Base-by-base conservation (phyloP, 768 basidiomycete species). In the Cyathus striatus region DNA sequence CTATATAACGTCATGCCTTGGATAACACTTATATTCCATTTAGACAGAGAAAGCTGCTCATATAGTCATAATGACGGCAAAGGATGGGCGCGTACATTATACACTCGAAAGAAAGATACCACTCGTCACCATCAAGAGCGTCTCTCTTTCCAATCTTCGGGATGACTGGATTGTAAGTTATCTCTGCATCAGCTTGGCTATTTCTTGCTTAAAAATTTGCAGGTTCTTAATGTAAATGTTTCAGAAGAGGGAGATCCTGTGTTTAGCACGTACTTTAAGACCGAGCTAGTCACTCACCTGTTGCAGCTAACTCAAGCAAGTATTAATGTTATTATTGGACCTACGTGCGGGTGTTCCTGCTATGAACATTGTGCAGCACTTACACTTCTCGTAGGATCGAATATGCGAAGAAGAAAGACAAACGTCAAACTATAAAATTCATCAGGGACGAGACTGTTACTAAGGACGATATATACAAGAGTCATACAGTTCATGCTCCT, bases 321-420 rank as follows among this genome's bases (percentile, higher is more conserved):
- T 47, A 78, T 91, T 42, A 81, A 68, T 49, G 66, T 98, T 26
- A 59, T 78, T 38, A 79, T 97, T 49, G 78, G 77, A 0, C 86
- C 93, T 14, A 76, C 74, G 93, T 95, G 58, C 53, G 90, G 66
- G 17, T 4, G 21, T 33, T 22, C 46, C n/a, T 40, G 5, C n/a
- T n/a, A n/a, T 27, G 34, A 24, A n/a, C 16, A 9, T 10, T 20
- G 23, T n/a, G 20, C n/a, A 2, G 22, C 39, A 25, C 39, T 43
- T 20, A 33, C 9, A 13, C 47, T 37, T 22, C 39, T 54, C 21
- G 43, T 30, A 97, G 90, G 6, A 66, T 97, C 46, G 81, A 89
- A 44, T 98, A 97, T 61, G 73, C 75, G 32, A 98, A 99, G 76
- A 99, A 99, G 78, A 98, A 92, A 66, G 94, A 94, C 49, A 99